Evolutionary conservation across 768 basidiomycete genomes (phyloP).

Genomic region (Suillus placidus): DNA sequence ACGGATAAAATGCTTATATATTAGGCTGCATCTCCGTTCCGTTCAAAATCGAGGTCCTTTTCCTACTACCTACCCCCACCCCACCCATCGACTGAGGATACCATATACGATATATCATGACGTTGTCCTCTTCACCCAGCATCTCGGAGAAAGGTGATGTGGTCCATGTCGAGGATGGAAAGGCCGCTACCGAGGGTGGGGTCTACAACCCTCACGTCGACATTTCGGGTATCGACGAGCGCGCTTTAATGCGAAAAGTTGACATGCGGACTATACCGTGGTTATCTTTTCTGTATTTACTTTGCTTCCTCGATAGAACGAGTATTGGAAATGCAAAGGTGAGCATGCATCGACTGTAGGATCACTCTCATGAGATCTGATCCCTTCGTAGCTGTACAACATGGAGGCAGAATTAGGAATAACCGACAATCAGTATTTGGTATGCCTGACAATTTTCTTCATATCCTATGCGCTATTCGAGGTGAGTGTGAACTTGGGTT

Average conservation of each 20-base stretch:
- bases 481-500: conserved; percentile 33
- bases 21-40: not conserved
- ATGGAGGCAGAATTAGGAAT: conserved; percentile 62
- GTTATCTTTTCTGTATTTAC: conserved; percentile 74
- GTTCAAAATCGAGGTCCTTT: not conserved
- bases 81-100: not conserved
- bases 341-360: conserved; percentile 6
- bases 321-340: conserved; percentile 49
- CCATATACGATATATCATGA: not conserved
- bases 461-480: conserved; percentile 73
- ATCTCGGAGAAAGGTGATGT: conserved; percentile 15
- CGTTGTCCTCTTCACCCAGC: conserved; percentile 1
- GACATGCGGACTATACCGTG: conserved; percentile 69
- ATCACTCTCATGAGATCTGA: not conserved
- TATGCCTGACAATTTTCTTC: conserved; percentile 63
- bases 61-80: not conserved
- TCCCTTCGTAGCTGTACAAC: conserved; percentile 55
- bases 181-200: not conserved
- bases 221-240: conserved; percentile 64
- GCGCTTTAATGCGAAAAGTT: conserved; percentile 69
- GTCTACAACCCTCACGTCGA: conserved; percentile 53
- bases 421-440: conserved; percentile 64
- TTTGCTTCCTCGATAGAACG: conserved; percentile 69
- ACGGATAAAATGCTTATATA: not conserved
- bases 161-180: conserved; percentile 12